Evolutionary conservation across 768 basidiomycete genomes (phyloP).

Genomic region (Agaricus blazei): DNA sequence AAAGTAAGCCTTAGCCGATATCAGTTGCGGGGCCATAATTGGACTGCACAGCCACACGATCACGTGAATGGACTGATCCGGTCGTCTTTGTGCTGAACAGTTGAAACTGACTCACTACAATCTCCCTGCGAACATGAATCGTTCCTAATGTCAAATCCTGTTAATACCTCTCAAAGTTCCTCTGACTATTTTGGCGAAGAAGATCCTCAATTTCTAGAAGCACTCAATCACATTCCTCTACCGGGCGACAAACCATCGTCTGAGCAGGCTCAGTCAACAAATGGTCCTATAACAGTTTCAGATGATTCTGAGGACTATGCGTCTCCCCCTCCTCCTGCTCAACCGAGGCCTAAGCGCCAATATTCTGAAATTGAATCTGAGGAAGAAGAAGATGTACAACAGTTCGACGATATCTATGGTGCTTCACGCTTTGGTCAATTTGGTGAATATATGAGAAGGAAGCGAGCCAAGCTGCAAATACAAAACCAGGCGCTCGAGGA

Average conservation of each 20-base stretch:
- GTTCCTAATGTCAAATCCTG: background rate
- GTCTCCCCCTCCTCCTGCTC: slow-evolving; percentile 32
- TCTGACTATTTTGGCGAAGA: slow-evolving; percentile 55
- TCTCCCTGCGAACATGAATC: background rate
- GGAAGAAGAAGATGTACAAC: slow-evolving; percentile 17
- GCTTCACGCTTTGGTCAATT: slow-evolving; percentile 77
- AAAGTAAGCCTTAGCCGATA: no score
- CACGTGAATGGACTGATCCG: no score
- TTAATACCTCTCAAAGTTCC: slow-evolving; percentile 31
- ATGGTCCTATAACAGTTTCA: slow-evolving; percentile 10
- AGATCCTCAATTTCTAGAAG: slow-evolving; percentile 47
- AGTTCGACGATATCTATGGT: slow-evolving; percentile 53
- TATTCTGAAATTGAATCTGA: slow-evolving; percentile 22
- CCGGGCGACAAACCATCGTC: slow-evolving; percentile 39
- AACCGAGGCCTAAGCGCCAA: slow-evolving; percentile 37
- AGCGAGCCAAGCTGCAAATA: slow-evolving; percentile 85
- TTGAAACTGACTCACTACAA: background rate
- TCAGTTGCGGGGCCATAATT: no score
- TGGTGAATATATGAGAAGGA: slow-evolving; percentile 86
- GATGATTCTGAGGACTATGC: slow-evolving; percentile 23
- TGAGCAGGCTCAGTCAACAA: slow-evolving; percentile 5
- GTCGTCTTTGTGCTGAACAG: background rate
- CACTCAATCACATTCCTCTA: slow-evolving; percentile 37
- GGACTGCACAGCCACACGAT: no score
- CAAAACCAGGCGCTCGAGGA: slow-evolving; percentile 50